A percentile compares a stretch with the other conserved stretches of the same genome.
Evolutionary conservation across 2,329 filamentous ascomycete species (phyloP).

Genomic region (Phaeosphaeriaceae sp.): DNA sequence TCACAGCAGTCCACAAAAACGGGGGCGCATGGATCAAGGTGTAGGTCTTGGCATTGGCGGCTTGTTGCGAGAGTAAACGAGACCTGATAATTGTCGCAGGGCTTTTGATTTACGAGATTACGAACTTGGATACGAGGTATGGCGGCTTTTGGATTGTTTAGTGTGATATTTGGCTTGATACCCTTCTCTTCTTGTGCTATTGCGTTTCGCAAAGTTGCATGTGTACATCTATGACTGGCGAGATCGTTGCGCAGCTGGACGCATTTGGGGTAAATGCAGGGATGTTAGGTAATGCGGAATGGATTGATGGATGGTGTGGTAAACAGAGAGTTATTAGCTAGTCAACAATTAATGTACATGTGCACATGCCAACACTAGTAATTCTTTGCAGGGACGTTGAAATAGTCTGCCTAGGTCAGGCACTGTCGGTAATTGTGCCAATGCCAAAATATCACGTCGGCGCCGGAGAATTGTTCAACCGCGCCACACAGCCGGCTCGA

Average conservation of each 20-base stretch:
- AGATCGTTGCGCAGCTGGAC: not conserved
- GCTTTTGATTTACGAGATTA: constrained; percentile 19
- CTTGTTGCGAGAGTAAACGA: constrained; percentile 36
- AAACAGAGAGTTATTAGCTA: not conserved
- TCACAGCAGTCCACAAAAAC: constrained; percentile 54
- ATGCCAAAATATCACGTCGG: constrained; percentile 11
- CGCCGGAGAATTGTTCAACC: constrained; percentile 28
- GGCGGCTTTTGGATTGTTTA: not conserved
- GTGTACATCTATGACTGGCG: not conserved
- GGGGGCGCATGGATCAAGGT: constrained; percentile 55
- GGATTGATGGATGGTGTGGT: no score
- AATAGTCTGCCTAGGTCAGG: no score
- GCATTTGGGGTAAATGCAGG: not conserved
- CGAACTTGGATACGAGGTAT: not conserved
- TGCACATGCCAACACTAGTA: not conserved
- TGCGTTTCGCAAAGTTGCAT: not conserved
- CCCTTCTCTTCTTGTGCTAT: not conserved
- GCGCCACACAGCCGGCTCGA: constrained; percentile 23
- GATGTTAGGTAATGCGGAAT: not conserved
- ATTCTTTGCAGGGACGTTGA: not conserved
- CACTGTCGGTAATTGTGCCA: not conserved
- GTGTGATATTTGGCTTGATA: constrained; percentile 4
- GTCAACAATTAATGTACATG: not conserved
- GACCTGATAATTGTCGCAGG: constrained; percentile 23
- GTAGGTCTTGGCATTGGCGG: constrained; percentile 65